phyloP scores from a whole-genome alignment of 192 early-diverging fungal species.

The Borealophlyctis nickersoniae region DNA sequence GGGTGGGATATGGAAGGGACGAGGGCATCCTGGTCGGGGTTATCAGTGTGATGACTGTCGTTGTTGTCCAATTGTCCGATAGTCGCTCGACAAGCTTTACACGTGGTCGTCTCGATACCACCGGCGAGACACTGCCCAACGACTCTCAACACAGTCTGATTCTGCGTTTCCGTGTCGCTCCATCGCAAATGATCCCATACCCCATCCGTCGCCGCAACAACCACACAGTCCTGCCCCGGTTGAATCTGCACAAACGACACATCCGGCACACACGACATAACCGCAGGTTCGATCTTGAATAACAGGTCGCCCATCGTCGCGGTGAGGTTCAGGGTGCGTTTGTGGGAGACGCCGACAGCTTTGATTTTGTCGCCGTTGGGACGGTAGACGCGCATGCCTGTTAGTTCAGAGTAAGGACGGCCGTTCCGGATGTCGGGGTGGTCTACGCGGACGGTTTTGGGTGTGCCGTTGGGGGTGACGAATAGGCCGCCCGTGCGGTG shows the following conservation, averaged over 20 bases:
- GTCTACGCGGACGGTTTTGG: constrained; percentile 30
- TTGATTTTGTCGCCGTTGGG: constrained; percentile 41
- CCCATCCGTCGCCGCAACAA: constrained; percentile 56
- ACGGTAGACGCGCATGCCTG: constrained; percentile 49
- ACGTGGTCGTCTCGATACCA: background rate
- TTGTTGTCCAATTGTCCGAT: background rate
- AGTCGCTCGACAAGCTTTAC: too few relatives aligned
- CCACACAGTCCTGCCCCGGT: constrained; percentile 32
- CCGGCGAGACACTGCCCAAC: constrained; percentile 9
- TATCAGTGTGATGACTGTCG: background rate
- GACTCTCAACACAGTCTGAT: constrained; percentile 5
- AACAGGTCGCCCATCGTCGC: constrained; percentile 63
- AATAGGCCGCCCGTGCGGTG: constrained; percentile 49
- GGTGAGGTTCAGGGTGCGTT: constrained; percentile 56
- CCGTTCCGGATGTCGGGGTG: constrained; percentile 8
- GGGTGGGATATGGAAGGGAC: background rate
- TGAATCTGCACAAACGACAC: constrained; percentile 45
- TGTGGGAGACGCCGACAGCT: constrained; percentile 52
- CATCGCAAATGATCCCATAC: constrained; percentile 58
- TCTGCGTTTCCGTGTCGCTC: constrained; percentile 17
- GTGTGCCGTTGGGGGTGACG: constrained; percentile 44
- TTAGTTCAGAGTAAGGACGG: constrained; percentile 46
- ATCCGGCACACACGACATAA: constrained; percentile 48
- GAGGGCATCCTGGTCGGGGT: background rate
- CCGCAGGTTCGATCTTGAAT: constrained; percentile 59